phyloP scores from a whole-genome alignment of 441 rosid species.

The Bruguiera hainesii region DNA sequence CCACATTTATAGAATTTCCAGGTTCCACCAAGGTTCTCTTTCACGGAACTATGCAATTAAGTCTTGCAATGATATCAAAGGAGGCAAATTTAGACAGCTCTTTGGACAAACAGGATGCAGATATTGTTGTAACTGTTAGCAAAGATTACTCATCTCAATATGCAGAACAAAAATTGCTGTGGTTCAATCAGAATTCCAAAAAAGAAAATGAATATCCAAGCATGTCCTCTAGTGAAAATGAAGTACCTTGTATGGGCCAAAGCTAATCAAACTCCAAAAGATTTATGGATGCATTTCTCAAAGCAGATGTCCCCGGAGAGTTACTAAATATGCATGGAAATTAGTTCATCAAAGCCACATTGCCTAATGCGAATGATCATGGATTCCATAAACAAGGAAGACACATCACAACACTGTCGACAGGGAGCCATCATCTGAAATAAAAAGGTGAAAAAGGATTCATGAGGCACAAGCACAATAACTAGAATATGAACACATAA shows the following conservation, averaged over 20 bases:
- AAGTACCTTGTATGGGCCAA: constrained; percentile 15
- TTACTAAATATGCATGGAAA: constrained; percentile 52
- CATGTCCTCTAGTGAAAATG: background rate
- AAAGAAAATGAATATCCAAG: background rate
- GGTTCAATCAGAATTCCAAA: background rate
- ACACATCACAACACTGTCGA: constrained; percentile 73
- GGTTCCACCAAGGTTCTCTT: background rate
- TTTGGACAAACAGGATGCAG: background rate
- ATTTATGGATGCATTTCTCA: constrained; percentile 11
- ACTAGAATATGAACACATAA: background rate
- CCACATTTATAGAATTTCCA: background rate
- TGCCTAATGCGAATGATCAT: constrained; percentile 58
- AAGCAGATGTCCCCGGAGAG: constrained; percentile 10
- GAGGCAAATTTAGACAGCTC: background rate
- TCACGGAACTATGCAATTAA: background rate
- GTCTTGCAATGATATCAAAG: background rate
- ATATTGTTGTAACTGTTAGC: background rate
- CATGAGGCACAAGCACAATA: background rate
- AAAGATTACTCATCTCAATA: background rate
- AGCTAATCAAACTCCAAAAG: constrained; percentile 4
- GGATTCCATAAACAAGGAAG: constrained; percentile 45
- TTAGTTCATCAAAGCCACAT: constrained; percentile 61
- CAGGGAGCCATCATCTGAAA: constrained; percentile 63
- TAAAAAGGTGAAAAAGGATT: background rate
- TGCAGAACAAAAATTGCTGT: background rate